A percentile compares a stretch with the other conserved stretches of the same genome.
Conservation (phyloP, 495 filamentous ascomycete genomes). For the Neurospora sp. region DNA sequence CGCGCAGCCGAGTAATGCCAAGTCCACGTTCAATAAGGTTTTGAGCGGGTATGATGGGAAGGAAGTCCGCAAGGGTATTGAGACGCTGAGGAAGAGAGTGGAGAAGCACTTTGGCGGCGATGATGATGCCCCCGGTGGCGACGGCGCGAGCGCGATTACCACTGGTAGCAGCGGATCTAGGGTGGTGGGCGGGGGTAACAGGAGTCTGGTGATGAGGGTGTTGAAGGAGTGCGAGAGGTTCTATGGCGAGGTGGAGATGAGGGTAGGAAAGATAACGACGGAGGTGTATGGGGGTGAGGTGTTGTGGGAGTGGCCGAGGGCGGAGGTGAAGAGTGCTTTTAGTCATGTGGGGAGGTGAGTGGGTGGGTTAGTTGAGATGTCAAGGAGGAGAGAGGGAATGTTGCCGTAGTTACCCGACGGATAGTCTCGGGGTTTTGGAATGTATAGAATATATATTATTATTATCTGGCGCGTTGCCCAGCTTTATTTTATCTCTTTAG, state of each 20-base stretch:
- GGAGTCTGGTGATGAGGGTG: constrained; percentile 65
- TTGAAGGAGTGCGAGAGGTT: constrained; percentile 69
- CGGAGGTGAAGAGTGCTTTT: constrained; percentile 44
- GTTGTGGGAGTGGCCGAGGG: constrained; percentile 44
- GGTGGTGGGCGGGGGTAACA: constrained; percentile 10
- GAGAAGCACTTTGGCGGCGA: constrained; percentile 94
- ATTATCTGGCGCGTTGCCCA: background rate
- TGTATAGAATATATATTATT: background rate
- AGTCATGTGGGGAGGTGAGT: constrained; percentile 26
- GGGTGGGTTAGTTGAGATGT: background rate
- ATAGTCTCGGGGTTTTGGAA: background rate
- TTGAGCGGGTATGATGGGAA: constrained; percentile 68
- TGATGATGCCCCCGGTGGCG: constrained; percentile 42
- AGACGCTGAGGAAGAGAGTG: constrained; percentile 75
- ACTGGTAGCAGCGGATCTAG: background rate
- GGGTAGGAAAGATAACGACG: constrained; percentile 52
- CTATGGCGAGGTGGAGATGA: constrained; percentile 64
- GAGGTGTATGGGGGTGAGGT: constrained; percentile 48
- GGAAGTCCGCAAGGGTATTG: constrained; percentile 76
- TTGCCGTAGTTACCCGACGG: background rate
- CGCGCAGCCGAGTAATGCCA: constrained; percentile 66
- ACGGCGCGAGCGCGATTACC: background rate
- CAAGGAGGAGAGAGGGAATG: background rate
- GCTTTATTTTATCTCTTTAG: background rate
- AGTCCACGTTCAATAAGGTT: constrained; percentile 72